These are phyloP conservation scores for Allomyces macrogynus DNA, from an alignment of 192 early-diverging fungal species.

Conservation along the genomic window DNA sequence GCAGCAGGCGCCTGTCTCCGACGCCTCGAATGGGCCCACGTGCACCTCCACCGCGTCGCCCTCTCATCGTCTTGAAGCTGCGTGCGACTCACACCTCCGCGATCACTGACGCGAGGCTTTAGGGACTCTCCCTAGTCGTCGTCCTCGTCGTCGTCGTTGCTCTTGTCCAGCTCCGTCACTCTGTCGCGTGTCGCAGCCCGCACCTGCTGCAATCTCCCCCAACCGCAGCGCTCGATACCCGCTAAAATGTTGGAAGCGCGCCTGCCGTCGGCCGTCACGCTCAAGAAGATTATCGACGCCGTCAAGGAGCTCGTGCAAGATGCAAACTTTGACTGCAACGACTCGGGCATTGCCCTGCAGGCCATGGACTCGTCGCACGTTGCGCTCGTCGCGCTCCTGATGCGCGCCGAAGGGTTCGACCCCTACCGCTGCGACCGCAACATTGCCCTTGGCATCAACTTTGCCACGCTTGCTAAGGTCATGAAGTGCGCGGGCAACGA, in stretches of 20 bases:
- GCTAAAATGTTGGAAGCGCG: constrained; percentile 72
- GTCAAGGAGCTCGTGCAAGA: constrained; percentile 94
- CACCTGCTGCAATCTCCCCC: too few species aligned
- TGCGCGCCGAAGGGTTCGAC: constrained; percentile 62
- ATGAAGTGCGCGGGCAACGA: constrained; percentile 81
- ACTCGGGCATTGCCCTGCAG: constrained; percentile 84
- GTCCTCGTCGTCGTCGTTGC: too few species aligned
- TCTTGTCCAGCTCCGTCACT: too few species aligned
- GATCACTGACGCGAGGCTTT: too few species aligned
- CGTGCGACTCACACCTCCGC: too few species aligned
- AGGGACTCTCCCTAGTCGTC: too few species aligned
- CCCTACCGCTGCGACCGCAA: constrained; percentile 80
- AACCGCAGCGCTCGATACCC: too few species aligned
- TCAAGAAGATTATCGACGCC: constrained; percentile 90
- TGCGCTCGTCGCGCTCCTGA: constrained; percentile 69
- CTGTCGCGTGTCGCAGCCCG: too few species aligned
- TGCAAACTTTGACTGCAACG: constrained; percentile 94
- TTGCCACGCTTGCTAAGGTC: constrained; percentile 71
- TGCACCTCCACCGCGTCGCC: too few species aligned
- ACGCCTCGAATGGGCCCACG: too few species aligned
- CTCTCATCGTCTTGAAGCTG: too few species aligned
- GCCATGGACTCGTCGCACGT: constrained; percentile 99
- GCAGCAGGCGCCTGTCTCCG: too few species aligned
- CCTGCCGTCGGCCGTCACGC: constrained; percentile 59
- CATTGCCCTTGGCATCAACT: constrained; percentile 74